These are phyloP conservation scores for Saccharata proteae DNA, from an alignment of 2,329 filamentous ascomycete species.

Conservation along the genomic window DNA sequence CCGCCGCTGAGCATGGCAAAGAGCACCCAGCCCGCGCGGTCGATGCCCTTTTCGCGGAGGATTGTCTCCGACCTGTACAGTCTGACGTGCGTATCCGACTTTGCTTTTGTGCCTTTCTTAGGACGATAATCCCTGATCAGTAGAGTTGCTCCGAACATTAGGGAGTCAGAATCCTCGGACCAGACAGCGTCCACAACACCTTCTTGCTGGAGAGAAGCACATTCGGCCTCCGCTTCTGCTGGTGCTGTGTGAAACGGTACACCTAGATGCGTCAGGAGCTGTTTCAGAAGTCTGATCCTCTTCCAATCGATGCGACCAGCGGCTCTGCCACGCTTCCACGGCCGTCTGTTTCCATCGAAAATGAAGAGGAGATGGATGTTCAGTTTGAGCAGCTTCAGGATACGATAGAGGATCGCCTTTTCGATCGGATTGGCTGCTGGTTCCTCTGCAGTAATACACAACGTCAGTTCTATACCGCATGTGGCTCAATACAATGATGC, in stretches of 20 bases:
- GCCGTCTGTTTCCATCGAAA: constrained; percentile 39
- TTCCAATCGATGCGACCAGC: constrained; percentile 22
- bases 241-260: constrained; percentile 34
- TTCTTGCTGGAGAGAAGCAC: constrained; percentile 30
- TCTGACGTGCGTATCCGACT: constrained; percentile 18
- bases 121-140: constrained; percentile 27
- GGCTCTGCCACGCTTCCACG: constrained; percentile 22
- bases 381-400: constrained; percentile 35
- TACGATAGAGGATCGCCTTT: constrained; percentile 28
- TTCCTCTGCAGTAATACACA: constrained; percentile 10
- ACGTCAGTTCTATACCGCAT: background rate
- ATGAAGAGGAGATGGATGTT: constrained; percentile 43
- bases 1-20: constrained; percentile 31
- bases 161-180: constrained; percentile 34
- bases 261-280: constrained; percentile 25
- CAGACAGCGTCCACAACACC: constrained; percentile 38
- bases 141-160: constrained; percentile 36
- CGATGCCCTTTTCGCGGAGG: constrained; percentile 16
- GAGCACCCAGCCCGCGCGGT: constrained; percentile 25
- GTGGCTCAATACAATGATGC: background rate
- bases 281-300: constrained; percentile 20
- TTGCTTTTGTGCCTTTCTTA: constrained; percentile 22
- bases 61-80: constrained; percentile 21
- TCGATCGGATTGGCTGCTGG: constrained; percentile 29
- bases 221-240: constrained; percentile 38